Conservation (phyloP, 2,329 filamentous ascomycete genomes). For the Penicillium decumbens region DNA sequence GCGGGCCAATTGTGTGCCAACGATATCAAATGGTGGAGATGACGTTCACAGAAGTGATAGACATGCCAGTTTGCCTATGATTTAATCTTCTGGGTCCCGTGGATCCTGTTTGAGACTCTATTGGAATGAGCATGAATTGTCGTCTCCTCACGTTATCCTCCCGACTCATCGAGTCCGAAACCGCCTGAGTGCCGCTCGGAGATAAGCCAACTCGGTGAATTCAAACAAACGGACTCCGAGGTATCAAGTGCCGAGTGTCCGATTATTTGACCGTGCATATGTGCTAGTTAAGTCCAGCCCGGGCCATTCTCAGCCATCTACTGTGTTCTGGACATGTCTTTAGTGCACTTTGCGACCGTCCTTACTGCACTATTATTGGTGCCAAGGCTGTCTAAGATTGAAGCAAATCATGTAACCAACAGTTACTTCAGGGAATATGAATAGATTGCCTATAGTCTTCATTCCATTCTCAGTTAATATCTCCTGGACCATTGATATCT, state of each 20-base stretch:
- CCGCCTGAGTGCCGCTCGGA: not conserved
- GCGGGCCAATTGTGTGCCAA: constrained; percentile 16
- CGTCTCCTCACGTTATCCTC: not conserved
- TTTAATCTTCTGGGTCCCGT: not conserved
- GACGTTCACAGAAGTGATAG: constrained; percentile 3
- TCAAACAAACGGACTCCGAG: not conserved
- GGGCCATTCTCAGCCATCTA: not conserved
- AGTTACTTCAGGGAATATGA: not conserved
- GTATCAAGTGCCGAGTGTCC: not conserved
- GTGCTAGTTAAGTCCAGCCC: not conserved
- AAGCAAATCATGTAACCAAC: not conserved
- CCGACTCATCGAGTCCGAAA: not conserved
- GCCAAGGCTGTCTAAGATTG: not conserved
- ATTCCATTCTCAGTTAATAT: not conserved
- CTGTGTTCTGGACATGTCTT: not conserved
- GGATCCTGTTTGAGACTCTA: not conserved
- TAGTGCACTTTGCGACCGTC: not conserved
- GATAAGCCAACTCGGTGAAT: constrained; percentile 4
- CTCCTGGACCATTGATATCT: not conserved
- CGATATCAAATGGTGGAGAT: constrained; percentile 23
- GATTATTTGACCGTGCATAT: constrained; percentile 8
- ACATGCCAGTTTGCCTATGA: not conserved
- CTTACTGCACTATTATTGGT: not conserved
- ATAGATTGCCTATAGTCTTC: not conserved
- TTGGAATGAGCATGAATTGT: not conserved